Evolutionary conservation across 2,329 filamentous ascomycete genomes (phyloP).

Genomic region (Coniochaeta prunicola): DNA sequence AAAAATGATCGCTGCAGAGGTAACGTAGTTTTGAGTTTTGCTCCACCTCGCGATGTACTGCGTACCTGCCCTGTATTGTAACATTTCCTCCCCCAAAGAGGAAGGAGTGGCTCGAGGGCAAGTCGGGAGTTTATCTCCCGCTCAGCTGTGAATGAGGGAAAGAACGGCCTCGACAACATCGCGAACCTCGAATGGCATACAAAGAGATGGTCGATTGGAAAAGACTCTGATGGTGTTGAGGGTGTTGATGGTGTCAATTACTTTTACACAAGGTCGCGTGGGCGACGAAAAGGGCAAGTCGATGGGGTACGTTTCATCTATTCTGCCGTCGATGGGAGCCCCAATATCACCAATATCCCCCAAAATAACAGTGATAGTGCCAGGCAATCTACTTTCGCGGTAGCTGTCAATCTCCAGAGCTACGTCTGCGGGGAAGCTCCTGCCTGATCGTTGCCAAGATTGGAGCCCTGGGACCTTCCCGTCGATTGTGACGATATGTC

Average conservation of each 20-base stretch:
- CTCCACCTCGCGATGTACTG: not conserved
- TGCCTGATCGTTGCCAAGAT: not conserved
- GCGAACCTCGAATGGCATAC: not conserved
- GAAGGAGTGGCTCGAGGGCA: not conserved
- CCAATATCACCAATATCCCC: not conserved
- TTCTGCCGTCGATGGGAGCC: not conserved
- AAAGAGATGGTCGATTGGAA: not conserved
- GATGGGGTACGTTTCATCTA: not conserved
- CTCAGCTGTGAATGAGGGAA: not conserved
- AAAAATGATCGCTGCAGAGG: not conserved
- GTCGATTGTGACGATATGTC: too few relatives aligned
- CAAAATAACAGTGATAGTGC: not conserved
- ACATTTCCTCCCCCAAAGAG: not conserved
- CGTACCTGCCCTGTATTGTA: too few relatives aligned
- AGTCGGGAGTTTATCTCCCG: not conserved
- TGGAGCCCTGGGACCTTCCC: not conserved
- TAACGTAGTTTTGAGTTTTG: not conserved
- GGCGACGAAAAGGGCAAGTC: not conserved
- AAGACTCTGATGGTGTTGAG: not conserved
- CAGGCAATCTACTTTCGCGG: not conserved
- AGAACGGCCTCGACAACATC: not conserved
- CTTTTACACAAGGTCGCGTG: not conserved
- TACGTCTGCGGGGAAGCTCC: not conserved
- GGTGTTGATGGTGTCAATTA: not conserved
- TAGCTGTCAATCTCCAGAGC: not conserved